Evolutionary conservation across 2,329 filamentous ascomycete species (phyloP), one percentile per base, ranked within the genome.

Genomic region (Colletotrichum karsti): DNA sequence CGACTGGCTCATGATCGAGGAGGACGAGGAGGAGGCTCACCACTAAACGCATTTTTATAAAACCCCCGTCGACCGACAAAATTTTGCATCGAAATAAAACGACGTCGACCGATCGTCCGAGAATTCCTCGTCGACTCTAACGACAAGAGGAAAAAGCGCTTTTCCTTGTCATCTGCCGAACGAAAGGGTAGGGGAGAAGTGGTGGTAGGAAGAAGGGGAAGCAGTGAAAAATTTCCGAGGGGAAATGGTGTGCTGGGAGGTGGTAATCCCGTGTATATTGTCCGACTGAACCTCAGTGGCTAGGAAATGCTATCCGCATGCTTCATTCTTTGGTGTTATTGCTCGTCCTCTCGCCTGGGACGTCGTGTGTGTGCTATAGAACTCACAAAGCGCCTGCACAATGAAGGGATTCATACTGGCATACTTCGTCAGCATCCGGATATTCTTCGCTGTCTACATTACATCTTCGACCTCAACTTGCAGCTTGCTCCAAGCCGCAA

Each of bases 1-100:
- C 75, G 84, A 91, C 84, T 98, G 94, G 93, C 93, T 97, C 75
- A 94, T 95, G 82, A 91, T 94, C 80, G 91, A 95, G 85, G 81
- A 89, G 77, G 89, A 88, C 73, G 86, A 91, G 73, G 82, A 84
- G 72, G 76, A 72, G 62, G 77, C 78, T 64, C 77, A 78, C 72
- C 87, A 88, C 81, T 89, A 88, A 78, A 73, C n/a, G n/a, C n/a
- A n/a, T n/a, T 66, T 57, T 18, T 50, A 63, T 57, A 35, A 35
- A 13, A 13, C 1, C 33, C 30, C 10, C 33, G 12, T 13, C 33
- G 20, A 37, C 39, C 28, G 41, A 35, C 46, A 30, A 33, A 51
- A 7, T 28, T 56, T 48, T 24, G 48, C 28, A 10, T 48, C 20
- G 26, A 48, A 48, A 37, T 33, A 18, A 30, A 51, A 30, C n/a